Percentiles rank a stretch among this genome's conserved stretches.
phyloP scores from a whole-genome alignment of 2,329 filamentous ascomycete species.

The Ustilaginoidea virens region DNA sequence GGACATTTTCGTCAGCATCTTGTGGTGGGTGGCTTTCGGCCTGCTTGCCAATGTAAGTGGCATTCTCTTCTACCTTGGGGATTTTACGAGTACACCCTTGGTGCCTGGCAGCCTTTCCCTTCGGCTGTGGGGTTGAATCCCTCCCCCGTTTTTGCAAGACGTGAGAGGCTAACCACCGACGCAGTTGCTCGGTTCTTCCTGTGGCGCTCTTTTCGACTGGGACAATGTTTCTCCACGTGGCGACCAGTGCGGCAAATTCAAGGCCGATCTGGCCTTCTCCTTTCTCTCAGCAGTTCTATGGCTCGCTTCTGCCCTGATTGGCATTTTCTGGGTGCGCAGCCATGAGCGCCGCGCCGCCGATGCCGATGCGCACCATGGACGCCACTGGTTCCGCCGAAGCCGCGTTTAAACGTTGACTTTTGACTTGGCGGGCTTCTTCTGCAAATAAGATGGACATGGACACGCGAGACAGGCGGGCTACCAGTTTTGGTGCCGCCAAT shows the following conservation, averaged over 20 bases:
- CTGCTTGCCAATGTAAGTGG: slow-evolving; percentile 44
- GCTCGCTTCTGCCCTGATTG: slow-evolving; percentile 48
- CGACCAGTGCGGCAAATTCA: slow-evolving; percentile 50
- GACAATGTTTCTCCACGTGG: slow-evolving; percentile 30
- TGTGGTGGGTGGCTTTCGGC: slow-evolving; percentile 57
- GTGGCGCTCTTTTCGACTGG: slow-evolving; percentile 47
- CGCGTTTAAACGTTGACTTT: slow-evolving; percentile 25
- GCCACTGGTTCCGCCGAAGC: slow-evolving; percentile 27
- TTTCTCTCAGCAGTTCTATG: slow-evolving; percentile 59
- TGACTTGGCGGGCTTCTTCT: too few species aligned
- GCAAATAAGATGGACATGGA: too few species aligned
- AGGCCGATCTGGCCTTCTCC: slow-evolving; percentile 53
- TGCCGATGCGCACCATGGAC: slow-evolving; percentile 15
- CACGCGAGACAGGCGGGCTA: too few species aligned
- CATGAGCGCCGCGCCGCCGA: slow-evolving; percentile 17
- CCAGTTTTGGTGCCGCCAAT: too few species aligned
- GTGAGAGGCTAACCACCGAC: slow-evolving; percentile 3
- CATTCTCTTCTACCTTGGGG: not conserved
- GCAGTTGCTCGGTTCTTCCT: slow-evolving; percentile 29
- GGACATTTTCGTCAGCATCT: slow-evolving; percentile 52
- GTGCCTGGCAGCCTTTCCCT: too few species aligned
- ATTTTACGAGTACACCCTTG: too few species aligned
- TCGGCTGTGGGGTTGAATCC: not conserved
- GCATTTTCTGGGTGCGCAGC: slow-evolving; percentile 36
- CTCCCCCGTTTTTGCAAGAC: not conserved